Conservation (phyloP, 768 basidiomycete species). For the Suillus brevipes region DNA sequence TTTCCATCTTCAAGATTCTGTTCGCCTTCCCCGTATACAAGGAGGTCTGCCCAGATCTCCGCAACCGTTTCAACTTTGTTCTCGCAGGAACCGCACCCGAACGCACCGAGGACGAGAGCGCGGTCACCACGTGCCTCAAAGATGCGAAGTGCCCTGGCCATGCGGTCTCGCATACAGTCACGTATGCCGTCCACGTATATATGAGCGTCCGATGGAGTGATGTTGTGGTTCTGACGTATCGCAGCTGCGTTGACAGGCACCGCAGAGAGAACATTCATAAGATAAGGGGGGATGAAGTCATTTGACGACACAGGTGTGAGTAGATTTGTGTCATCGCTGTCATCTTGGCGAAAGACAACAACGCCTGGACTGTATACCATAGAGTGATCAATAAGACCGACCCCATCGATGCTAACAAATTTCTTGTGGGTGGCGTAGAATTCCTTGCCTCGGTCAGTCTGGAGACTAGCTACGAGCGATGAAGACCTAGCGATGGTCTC, state of each 20-base stretch:
- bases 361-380: slow-evolving; percentile 49
- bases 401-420: slow-evolving; percentile 36
- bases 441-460: slow-evolving; percentile 30
- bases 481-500: slow-evolving; percentile 42
- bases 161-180: slow-evolving; percentile 46
- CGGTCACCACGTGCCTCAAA: slow-evolving; percentile 43
- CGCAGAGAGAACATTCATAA: slow-evolving; percentile 40
- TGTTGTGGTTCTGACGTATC: slow-evolving; percentile 39
- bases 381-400: slow-evolving; percentile 46
- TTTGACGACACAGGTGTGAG: slow-evolving; percentile 11
- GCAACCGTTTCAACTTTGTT: slow-evolving; percentile 44
- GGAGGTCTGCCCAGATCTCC: slow-evolving; percentile 46
- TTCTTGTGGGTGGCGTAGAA: slow-evolving; percentile 44
- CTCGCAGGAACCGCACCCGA: slow-evolving; percentile 44
- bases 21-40: slow-evolving; percentile 36
- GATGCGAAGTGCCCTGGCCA: slow-evolving; percentile 45
- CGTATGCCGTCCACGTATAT: slow-evolving; percentile 42
- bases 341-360: slow-evolving; percentile 42
- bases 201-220: slow-evolving; percentile 33
- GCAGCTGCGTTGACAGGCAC: slow-evolving; percentile 46
- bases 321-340: slow-evolving; percentile 24
- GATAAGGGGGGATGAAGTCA: slow-evolving; percentile 39
- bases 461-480: slow-evolving; percentile 41
- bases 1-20: slow-evolving; percentile 18
- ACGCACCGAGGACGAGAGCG: slow-evolving; percentile 43